Conservation (phyloP, 768 basidiomycete species). For the Leccinum sublutescens region DNA sequence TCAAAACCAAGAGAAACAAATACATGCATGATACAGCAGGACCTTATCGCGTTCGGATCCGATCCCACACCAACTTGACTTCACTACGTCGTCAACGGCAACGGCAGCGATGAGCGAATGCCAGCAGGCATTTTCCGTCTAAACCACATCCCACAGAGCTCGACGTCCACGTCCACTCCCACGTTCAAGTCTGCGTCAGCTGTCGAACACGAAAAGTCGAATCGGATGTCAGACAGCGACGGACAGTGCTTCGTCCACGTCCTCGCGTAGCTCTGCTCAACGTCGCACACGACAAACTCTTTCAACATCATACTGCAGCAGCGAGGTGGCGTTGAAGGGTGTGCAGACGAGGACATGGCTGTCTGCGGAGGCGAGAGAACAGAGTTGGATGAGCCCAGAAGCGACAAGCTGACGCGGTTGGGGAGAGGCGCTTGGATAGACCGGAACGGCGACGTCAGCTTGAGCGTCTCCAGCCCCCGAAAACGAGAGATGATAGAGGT, state of each 20-base stretch:
- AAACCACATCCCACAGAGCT: conserved; percentile 33
- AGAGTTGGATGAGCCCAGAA: neutral
- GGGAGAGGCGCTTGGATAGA: conserved; percentile 23
- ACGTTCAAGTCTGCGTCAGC: conserved; percentile 27
- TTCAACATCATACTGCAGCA: conserved; percentile 6
- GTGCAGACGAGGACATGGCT: neutral
- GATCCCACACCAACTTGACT: neutral
- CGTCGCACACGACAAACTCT: conserved; percentile 29
- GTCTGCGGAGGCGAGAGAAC: conserved; percentile 10
- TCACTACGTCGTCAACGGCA: conserved; percentile 1
- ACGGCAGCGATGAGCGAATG: neutral
- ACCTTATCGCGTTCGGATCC: neutral
- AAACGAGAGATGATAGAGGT: conserved; percentile 34
- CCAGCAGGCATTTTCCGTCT: conserved; percentile 17
- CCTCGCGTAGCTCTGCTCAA: conserved; percentile 28
- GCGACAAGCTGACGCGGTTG: neutral
- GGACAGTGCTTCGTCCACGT: conserved; percentile 31
- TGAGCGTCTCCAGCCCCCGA: conserved; percentile 27
- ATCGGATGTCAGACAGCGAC: conserved; percentile 28
- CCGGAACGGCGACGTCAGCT: conserved; percentile 33
- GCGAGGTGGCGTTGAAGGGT: neutral
- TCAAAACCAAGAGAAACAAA: neutral
- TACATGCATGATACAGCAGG: neutral
- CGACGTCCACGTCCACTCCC: conserved; percentile 31
- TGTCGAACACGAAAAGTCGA: conserved; percentile 29